Conservation (phyloP, 2,329 filamentous ascomycete species). For the Neopestalotiopsis clavispora region DNA sequence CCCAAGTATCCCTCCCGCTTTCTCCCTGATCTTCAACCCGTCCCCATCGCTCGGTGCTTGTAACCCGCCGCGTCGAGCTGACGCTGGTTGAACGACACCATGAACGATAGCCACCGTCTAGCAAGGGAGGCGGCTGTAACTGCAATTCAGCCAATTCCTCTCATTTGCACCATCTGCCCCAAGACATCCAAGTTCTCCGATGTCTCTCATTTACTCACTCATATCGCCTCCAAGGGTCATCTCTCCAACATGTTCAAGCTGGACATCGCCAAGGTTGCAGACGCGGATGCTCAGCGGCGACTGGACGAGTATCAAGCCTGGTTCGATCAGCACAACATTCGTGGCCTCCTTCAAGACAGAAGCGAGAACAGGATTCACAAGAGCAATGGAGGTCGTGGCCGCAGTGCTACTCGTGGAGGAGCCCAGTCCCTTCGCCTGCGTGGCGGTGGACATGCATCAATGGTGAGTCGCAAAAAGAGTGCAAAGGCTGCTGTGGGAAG, state of each 20-base stretch:
- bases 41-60: neutral
- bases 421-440: neutral
- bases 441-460: neutral
- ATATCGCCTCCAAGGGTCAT: constrained; percentile 92
- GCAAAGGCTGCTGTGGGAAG: neutral
- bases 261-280: constrained; percentile 71
- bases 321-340: constrained; percentile 75
- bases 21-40: neutral
- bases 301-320: constrained; percentile 77
- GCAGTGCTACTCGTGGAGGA: constrained; percentile 23
- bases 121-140: neutral
- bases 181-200: constrained; percentile 84
- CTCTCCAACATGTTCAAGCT: constrained; percentile 83
- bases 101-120: neutral
- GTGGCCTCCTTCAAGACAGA: constrained; percentile 76
- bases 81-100: neutral
- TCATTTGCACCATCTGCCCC: constrained; percentile 84
- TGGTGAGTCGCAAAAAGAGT: neutral
- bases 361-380: constrained; percentile 70
- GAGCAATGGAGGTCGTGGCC: constrained; percentile 30
- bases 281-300: constrained; percentile 65
- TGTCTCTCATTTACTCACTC: constrained; percentile 88
- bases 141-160: constrained; percentile 54
- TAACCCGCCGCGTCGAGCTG: neutral
- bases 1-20: neutral